Evolutionary conservation across 2,329 filamentous ascomycete genomes (phyloP), one percentile per base, ranked within the genome.

Genomic region (Aspergillus sp.): DNA sequence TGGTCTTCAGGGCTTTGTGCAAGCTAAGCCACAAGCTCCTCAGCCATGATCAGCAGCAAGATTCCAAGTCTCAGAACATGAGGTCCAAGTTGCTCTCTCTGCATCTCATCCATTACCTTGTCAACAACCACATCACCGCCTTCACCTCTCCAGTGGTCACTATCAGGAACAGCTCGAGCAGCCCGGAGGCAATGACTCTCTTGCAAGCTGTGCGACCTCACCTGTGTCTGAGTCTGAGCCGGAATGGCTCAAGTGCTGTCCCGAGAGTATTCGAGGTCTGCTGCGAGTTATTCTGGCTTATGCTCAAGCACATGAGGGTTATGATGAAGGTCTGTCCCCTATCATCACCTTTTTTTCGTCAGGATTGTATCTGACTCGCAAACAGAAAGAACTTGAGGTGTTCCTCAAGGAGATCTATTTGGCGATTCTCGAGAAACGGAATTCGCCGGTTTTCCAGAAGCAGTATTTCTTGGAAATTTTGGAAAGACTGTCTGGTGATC

Each of bases 391-490:
- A 55, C 83, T 98, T 34, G 91, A 96, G 58, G 89, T 98, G 0
- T 96, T 98, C 54, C 63, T 98, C 37, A 96, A 96, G 55, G 91
- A 98, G 54, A 93, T 98, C 17, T 98, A 98, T 53, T 68, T 98
- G 4, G 82, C 88, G 1, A 85, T 96, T 26, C 67, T 98, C 24
- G 89, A 94, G 30, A 83, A 89, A 57, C 78, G 81, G 42, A 88
- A 79, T 37, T 86, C 89, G 0, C 89, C 89, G 3, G 65, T 81
- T 7, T 86, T 86, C 39, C 91, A 98, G 55, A 98, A 96, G 60
- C 75, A 91, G 34, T 86, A 89, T 53, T 91, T 96, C 45, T 75
- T 98, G 58, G 79, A 78, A 39, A 77, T 98, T 15, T 71, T 98
- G 32, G 82, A 85, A 48, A 74, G 89, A 37, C 69, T 98, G 29